Evolutionary conservation across 179 eudicot genomes (phyloP), one percentile per base, ranked within the genome.

Genomic region (Silene coronaria): DNA sequence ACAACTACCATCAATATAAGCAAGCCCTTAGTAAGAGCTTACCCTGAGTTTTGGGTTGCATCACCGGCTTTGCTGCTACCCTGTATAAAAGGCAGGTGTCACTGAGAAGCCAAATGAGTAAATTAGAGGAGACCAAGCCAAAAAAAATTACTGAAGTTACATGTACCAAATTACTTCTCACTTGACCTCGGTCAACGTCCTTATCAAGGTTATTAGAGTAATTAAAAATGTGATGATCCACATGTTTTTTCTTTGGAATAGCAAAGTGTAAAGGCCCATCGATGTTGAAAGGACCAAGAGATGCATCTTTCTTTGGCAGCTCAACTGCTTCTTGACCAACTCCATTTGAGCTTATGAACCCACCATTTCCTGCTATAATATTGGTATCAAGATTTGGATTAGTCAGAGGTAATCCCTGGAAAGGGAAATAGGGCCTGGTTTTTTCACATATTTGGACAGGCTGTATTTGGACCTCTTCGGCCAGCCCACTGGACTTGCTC

Each of bases 1-100:
- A 53, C 22, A 53, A 53, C 21, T 53, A 16, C 59, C 48, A 17
- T 53, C 59, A 53, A 53, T 53, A 1, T n/a, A 53, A 51, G 59
- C 59, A 53, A 53, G 59, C 9, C 6, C 59, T 53, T 53, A 42
- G 53, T 28, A 24, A 59, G 62, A 51, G 67, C 82, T 79, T 82
- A 82, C 85, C 51, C 77, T 78, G 80, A 72, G 53, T 58, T 63
- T 24, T 71, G 69, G 71, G 46, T 75, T 71, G 68, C 62, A 61
- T 61, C 58, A 46, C 67, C 62, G n/a, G 24, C 64, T 36, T 67
- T 23, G 79, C 79, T 76, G 57, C 11, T 60, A 45, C 77, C 82
- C 85, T 79, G 85, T 74, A 76, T 12, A 72, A 16, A 55, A 27
- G 45, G 67, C 11, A 72, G 19, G 61, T 38, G 46, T 76, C 46